Evolutionary conservation across 345 rosid species (phyloP), one percentile per base, ranked within the genome.

Genomic region (Geranium rotundifolium): DNA sequence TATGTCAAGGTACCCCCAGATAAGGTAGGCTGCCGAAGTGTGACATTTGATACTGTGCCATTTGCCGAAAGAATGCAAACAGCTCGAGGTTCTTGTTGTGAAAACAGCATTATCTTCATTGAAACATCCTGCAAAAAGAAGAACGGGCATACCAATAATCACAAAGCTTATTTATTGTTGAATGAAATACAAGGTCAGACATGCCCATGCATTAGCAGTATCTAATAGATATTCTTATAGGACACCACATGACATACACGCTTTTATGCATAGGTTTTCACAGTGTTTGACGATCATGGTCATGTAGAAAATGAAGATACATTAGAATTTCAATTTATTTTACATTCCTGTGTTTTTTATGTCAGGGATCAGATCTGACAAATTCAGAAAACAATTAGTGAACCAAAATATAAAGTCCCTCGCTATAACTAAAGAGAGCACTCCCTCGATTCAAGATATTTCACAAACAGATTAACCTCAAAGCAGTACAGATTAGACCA

Each of bases 1-100:
- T 90, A 90, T 17, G 97, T 90, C 63, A 88, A 74, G 56, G 99
- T 88, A 64, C 99, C 99, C 61, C 97, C 95, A 41, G 84, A 88
- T 56, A 90, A 78, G 62, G 80, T 77, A 66, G 95, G 79, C 55
- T 88, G 97, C 61, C 91, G 89, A 76, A 90, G 80, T 9, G 97
- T 86, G 60, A 93, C 97, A 68, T 84, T 93, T 17, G 97, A 90
- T 69, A 90, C 79, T 55, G 87, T 85, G 54, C 96, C 97, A 30
- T 77, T 88, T 10, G 96, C 97, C 14, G 92, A 90, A 49, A 90
- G 96, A 69, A 93, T 66, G 67, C 99, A 90, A 27, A 90, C 81
- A 69, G 97, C 91, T 57, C 84, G 92, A 65, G 87, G 62, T 64
- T 83, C 83, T 82, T 88, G 91, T 71, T 88, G 95, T 66, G 91